Base-by-base conservation (phyloP, 2,329 filamentous ascomycete genomes). In the Furcasterigmium sp. region DNA sequence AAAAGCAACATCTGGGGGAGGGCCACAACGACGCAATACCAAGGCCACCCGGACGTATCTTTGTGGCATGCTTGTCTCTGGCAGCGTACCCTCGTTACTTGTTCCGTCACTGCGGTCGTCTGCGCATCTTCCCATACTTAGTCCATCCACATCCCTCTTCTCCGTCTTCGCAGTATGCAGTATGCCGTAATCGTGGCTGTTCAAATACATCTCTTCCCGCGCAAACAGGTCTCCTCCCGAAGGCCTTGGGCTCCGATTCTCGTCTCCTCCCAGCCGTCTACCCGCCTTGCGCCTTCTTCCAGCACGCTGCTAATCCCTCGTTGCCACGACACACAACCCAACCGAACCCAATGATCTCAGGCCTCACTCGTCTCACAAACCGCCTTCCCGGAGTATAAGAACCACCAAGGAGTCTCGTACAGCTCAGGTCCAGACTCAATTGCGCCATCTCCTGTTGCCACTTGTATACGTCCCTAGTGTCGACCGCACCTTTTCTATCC, bases 81-180 rank as follows among this genome's bases (percentile, higher is more conserved):
- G 23, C n/a, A n/a, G n/a, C 23, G 23, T 26, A 26, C 23, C 23
- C 32, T 35, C 32, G n/a, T 35, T 35, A 35, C 32, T 35, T 35
- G 32, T 35, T 35, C 32, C 17, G 32, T 17, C n/a, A 17, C 32
- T 10, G 32, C 32, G 32, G 32, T 18, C n/a, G 11, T 9, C 14
- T 17, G n/a, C 10, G 32, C 29, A 13, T 32, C 26, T n/a, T 29
- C 29, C 29, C 29, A 15, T 32, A 32, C 26, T n/a, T 29, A n/a
- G n/a, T n/a, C 5, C 35, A 21, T 21, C 25, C 23, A 44, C 48
- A 17, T n/a, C n/a, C n/a, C n/a, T n/a, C n/a, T n/a, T 44, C 41
- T 47, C 39, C 45, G 23, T 39, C 43, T 43, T 45, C 46, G 43
- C 36, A 46, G 44, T 41, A 50, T 50, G 48, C 48, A 50, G 41